phyloP scores from a whole-genome alignment of 2,329 filamentous ascomycete species.

The Colletotrichum somersetense region DNA sequence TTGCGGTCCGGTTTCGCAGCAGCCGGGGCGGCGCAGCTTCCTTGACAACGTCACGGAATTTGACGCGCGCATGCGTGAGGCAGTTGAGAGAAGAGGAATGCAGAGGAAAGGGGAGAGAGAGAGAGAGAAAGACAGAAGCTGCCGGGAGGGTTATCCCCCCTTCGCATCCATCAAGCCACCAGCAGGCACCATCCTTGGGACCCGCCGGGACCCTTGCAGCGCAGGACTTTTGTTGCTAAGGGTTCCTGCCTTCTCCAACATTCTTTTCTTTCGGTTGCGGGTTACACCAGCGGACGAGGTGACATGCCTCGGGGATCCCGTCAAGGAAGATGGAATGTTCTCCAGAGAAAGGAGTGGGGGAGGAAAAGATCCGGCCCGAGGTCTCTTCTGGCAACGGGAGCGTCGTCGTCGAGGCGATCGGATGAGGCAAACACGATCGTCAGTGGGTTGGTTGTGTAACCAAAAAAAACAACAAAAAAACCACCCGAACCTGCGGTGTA shows the following conservation, averaged over 20 bases:
- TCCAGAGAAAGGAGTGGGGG: background rate
- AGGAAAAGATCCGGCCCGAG: background rate
- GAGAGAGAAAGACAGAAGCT: background rate
- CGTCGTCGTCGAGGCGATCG: constrained; percentile 3
- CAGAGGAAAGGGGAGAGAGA: background rate
- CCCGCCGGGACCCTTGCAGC: background rate
- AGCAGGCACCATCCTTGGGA: background rate
- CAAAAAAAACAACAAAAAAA: background rate
- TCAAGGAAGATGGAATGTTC: background rate
- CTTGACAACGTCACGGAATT: background rate
- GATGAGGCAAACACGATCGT: background rate
- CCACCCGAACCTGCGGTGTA: constrained; percentile 34
- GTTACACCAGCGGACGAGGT: background rate
- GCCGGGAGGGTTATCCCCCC: background rate
- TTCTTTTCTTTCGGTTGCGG: background rate
- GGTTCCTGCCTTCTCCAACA: background rate
- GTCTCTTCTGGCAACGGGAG: background rate
- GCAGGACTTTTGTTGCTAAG: background rate
- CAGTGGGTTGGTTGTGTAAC: background rate
- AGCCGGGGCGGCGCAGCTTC: background rate
- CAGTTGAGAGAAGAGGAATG: background rate
- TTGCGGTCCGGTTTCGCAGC: constrained; percentile 2
- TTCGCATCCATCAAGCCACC: background rate
- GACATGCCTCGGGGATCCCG: constrained; percentile 2
- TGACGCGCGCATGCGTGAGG: constrained; percentile 1